Base-by-base conservation (phyloP, 495 filamentous ascomycete species). In the Penicillium lividum region DNA sequence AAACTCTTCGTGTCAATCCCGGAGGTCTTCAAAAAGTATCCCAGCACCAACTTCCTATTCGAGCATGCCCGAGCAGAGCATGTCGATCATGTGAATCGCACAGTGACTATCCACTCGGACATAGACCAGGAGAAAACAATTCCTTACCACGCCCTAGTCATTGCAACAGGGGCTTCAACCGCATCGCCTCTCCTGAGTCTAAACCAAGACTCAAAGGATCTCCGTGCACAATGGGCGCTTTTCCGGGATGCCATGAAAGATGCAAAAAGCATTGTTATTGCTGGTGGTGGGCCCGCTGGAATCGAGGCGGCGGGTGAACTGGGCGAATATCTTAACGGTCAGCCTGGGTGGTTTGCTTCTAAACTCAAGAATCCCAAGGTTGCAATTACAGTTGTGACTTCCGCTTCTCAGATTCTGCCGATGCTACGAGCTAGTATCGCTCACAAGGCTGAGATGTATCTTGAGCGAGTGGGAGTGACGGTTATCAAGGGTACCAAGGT, bases 221-320 rank as follows among this genome's bases (percentile, higher is more conserved):
- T 73, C 6, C 62, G 59, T 9, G 28, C 53, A n/a, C 47, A 55
- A 16, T 75, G 69, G 77, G 53, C 55, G 0, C 40, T 59, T 10
- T 76, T 83, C 63, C 78, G 77, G 1, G 51, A 65, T 22, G 69
- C 63, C 0, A 66, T 84, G 2, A 68, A 73, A 1, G 52, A 51
- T 0, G 76, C 77, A 3, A 76, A 76, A 40, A 65, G 52, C 9
- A 76, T 83, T 27, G 65, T 82, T 31, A 75, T 83, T 49, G 72
- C 68, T 29, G 75, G 76, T 15, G 77, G 73, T 7, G 75, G 76
- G 0, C 70, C 77, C 0, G 60, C 69, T 0, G 74, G 70, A 0
- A 55, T 80, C 16, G 82, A 84, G 55, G 76, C 71, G 1, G 81
- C 81, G 2, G 82, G 80, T n/a, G 82, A 84, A 57, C 68, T 84